A percentile compares a stretch with the other conserved stretches of the same genome.
Conservation (phyloP, 352 stramenopile species). For the Phytophthora sp. region DNA sequence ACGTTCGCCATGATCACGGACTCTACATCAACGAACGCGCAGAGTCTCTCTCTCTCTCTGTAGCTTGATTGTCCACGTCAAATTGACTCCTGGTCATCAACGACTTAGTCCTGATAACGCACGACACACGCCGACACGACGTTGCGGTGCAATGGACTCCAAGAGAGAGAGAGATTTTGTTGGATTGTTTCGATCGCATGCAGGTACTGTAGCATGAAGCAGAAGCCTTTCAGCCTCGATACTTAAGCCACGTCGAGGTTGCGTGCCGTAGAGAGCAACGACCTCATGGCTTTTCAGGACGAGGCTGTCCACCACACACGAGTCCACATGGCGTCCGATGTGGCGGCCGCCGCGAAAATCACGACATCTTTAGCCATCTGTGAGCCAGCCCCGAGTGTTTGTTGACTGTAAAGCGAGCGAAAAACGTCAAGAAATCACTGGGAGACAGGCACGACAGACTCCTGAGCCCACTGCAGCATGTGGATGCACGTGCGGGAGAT, state of each 20-base stretch:
- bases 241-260: slow-evolving; percentile 13
- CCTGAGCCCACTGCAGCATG: slow-evolving; percentile 20
- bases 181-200: no score
- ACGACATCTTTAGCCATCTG: slow-evolving; percentile 14
- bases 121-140: neutral
- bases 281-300: slow-evolving; percentile 26
- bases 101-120: neutral
- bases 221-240: neutral
- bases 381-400: no score
- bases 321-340: slow-evolving; percentile 23
- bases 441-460: slow-evolving; percentile 19
- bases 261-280: slow-evolving; percentile 13
- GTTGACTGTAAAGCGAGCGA: no score
- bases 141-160: neutral
- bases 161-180: no score
- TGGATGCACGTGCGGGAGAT: slow-evolving; percentile 32
- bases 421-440: slow-evolving; percentile 15
- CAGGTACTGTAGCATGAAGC: slow-evolving; percentile 6
- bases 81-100: neutral
- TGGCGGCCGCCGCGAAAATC: slow-evolving; percentile 6
- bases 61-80: no score
- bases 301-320: slow-evolving; percentile 30
- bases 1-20: no score
- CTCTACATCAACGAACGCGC: no score
- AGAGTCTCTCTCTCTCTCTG: no score